phyloP scores from a whole-genome alignment of 1,284 basidiomycete genomes.

The Puccinia coronata region DNA sequence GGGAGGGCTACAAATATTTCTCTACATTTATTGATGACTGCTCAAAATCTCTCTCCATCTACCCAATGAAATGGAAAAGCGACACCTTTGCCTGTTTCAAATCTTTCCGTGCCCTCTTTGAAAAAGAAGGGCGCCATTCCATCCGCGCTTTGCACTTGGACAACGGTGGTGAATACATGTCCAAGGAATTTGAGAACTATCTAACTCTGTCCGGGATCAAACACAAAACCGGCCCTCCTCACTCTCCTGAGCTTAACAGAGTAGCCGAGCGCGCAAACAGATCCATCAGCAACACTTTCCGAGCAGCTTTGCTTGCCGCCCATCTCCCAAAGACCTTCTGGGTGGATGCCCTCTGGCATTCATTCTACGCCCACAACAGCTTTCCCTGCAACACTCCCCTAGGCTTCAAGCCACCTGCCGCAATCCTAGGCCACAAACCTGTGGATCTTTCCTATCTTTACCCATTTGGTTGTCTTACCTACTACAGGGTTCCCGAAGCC shows the following conservation, averaged over 20 bases:
- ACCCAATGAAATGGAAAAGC: too few relatives aligned
- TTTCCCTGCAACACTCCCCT: conserved; percentile 27
- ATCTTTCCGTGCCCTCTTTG: conserved; percentile 56
- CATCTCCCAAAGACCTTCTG: neutral
- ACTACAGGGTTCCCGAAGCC: conserved; percentile 10
- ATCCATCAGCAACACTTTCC: too few relatives aligned
- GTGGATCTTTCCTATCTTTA: neutral
- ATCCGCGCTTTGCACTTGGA: neutral
- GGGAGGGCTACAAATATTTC: too few relatives aligned
- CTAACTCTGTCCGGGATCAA: neutral
- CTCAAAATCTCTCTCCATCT: too few relatives aligned
- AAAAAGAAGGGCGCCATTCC: conserved; percentile 52
- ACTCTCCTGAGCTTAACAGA: conserved; percentile 24
- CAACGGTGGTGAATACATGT: conserved; percentile 22
- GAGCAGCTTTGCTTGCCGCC: too few relatives aligned
- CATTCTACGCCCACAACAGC: neutral
- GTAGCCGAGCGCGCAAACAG: neutral
- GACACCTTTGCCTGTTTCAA: conserved; percentile 55
- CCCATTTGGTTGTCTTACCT: conserved; percentile 29
- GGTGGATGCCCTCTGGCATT: conserved; percentile 14
- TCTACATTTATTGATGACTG: conserved; percentile 15
- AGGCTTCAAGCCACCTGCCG: neutral
- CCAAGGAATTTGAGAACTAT: neutral
- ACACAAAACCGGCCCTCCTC: neutral
- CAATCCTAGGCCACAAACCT: neutral